Percentiles rank a stretch among this genome's conserved stretches.
Evolutionary conservation across 1,284 basidiomycete genomes (phyloP).

Genomic region (Gymnopus androsaceus): DNA sequence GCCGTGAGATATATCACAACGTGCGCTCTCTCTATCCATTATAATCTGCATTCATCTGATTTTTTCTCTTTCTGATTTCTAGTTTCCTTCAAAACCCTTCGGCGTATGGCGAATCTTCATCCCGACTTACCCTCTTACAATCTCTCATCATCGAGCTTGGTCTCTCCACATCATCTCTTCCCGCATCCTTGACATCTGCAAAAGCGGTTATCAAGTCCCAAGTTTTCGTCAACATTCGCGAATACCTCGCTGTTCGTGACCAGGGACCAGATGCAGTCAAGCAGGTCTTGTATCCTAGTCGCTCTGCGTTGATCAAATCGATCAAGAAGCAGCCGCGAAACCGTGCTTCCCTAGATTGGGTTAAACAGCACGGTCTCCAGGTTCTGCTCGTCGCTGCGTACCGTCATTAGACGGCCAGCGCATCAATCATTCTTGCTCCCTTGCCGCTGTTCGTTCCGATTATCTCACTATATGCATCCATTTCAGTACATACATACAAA

Average conservation of each 20-base stretch:
- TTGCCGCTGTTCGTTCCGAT: background rate
- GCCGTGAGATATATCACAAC: constrained; percentile 55
- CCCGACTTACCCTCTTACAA: constrained; percentile 51
- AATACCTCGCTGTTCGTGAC: constrained; percentile 67
- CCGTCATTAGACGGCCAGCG: constrained; percentile 4
- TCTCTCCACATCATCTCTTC: constrained; percentile 49
- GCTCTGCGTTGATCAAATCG: constrained; percentile 44
- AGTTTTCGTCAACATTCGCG: constrained; percentile 69
- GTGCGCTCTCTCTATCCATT: constrained; percentile 33
- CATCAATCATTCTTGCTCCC: background rate
- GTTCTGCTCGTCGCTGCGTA: constrained; percentile 12
- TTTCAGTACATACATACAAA: background rate
- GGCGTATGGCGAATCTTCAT: constrained; percentile 43
- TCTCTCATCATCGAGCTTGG: constrained; percentile 60
- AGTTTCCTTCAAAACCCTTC: constrained; percentile 59
- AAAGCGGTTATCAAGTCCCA: constrained; percentile 62
- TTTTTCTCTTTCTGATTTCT: constrained; percentile 7
- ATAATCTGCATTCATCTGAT: constrained; percentile 10
- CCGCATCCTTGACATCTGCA: constrained; percentile 59
- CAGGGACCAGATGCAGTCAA: constrained; percentile 65
- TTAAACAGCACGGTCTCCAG: constrained; percentile 12
- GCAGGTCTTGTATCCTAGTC: constrained; percentile 60
- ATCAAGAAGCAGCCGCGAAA: constrained; percentile 10
- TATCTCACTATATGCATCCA: background rate
- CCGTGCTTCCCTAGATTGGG: constrained; percentile 16